These are phyloP conservation scores for Moringa oleifera DNA, from an alignment of 345 rosid species.

Conservation along the genomic window DNA sequence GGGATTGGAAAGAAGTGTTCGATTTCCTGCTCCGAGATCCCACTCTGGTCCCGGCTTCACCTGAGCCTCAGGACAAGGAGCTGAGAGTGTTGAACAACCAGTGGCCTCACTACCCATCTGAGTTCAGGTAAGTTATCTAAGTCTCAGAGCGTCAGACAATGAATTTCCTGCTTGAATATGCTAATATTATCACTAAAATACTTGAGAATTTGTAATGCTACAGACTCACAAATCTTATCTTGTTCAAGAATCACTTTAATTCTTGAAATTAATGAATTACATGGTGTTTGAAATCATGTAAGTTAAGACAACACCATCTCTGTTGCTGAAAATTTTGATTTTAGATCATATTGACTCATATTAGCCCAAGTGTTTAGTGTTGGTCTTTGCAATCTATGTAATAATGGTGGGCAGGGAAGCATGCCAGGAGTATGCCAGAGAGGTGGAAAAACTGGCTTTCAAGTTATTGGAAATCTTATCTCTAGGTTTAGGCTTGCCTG, in stretches of 20 bases:
- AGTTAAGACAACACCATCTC: too few relatives aligned
- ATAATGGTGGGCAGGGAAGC: conserved; percentile 28
- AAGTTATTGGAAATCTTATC: conserved; percentile 47
- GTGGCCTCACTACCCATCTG: conserved; percentile 50
- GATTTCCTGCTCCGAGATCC: conserved; percentile 49
- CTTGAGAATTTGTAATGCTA: too few relatives aligned
- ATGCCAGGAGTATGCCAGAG: conserved; percentile 40
- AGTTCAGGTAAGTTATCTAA: conserved; percentile 32
- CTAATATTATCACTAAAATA: too few relatives aligned
- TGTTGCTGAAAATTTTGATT: background rate
- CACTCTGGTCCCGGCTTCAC: conserved; percentile 40
- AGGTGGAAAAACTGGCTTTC: conserved; percentile 42
- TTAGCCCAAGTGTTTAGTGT: background rate
- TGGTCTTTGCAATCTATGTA: background rate
- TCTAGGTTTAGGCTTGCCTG: conserved; percentile 50
- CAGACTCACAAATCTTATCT: too few relatives aligned
- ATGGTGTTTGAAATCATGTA: too few relatives aligned
- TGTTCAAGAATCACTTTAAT: too few relatives aligned
- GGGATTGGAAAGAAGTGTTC: conserved; percentile 68
- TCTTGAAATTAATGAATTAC: too few relatives aligned
- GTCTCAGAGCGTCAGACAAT: too few relatives aligned
- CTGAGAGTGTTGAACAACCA: conserved; percentile 36
- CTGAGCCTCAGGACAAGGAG: conserved; percentile 30
- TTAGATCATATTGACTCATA: background rate
- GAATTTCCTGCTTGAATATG: too few relatives aligned